Evolutionary conservation across 2,329 filamentous ascomycete species (phyloP).

Genomic region (Xylariales sp.): DNA sequence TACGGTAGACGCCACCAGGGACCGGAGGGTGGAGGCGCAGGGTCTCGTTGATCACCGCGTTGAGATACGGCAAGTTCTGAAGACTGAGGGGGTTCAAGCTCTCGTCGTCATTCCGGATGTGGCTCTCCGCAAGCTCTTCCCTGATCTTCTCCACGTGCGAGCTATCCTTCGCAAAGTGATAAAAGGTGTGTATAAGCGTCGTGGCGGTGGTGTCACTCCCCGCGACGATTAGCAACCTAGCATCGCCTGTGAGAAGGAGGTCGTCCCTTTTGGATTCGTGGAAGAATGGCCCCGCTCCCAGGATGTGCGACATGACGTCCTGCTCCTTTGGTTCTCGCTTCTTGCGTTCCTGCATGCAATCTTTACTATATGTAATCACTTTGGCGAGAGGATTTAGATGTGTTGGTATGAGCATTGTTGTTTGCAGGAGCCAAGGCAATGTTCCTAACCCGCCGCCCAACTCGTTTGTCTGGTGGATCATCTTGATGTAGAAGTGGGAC

Average conservation of each 20-base stretch:
- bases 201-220: not conserved
- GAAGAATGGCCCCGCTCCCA: no score
- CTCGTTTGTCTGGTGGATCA: no score
- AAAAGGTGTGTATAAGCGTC: not conserved
- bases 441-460: no score
- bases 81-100: not conserved
- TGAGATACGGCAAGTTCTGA: constrained; percentile 4
- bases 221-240: not conserved
- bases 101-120: not conserved
- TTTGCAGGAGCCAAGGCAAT: no score
- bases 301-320: no score
- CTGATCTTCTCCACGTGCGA: not conserved
- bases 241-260: not conserved
- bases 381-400: no score
- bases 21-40: constrained; percentile 10
- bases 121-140: no score
- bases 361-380: no score
- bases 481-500: no score
- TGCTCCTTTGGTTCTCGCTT: no score
- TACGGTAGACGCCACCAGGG: constrained; percentile 6
- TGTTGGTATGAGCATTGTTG: no score
- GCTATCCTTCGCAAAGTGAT: not conserved
- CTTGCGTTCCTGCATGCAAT: no score
- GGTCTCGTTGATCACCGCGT: constrained; percentile 11
- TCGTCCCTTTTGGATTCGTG: not conserved